Evolutionary conservation across 148 eudicot species (phyloP).

Genomic region (Suaeda aralocaspica): DNA sequence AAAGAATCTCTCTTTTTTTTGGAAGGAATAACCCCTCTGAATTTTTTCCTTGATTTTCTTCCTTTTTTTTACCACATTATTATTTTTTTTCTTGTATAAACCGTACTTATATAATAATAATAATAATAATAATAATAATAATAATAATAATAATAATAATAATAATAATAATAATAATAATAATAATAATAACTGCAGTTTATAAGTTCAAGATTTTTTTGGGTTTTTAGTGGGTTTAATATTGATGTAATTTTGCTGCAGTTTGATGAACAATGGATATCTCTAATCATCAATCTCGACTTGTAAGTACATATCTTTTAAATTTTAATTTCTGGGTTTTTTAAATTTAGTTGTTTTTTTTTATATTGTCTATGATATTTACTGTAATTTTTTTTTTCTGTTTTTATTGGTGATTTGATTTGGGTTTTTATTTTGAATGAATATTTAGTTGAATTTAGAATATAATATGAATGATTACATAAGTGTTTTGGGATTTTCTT

Average conservation of each 20-base stretch:
- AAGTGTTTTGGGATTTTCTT: background rate
- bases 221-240: background rate
- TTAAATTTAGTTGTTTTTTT: background rate
- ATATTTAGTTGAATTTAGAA: background rate
- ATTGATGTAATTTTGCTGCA: background rate
- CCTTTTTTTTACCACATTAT: background rate
- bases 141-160: no score
- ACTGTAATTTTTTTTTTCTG: background rate
- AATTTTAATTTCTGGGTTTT: background rate
- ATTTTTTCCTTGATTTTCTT: background rate
- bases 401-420: slow-evolving; percentile 3
- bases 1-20: background rate
- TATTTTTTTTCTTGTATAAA: no score
- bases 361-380: background rate
- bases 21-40: background rate
- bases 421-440: background rate
- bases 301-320: slow-evolving; percentile 10
- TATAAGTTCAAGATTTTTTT: background rate
- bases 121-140: no score
- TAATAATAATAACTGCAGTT: background rate
- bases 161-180: no score
- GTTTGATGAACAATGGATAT: slow-evolving; percentile 16
- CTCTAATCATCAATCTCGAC: slow-evolving; percentile 14
- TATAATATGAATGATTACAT: no score
- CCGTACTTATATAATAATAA: no score